Evolutionary conservation across 2,329 filamentous ascomycete species (phyloP).

Genomic region (Colletotrichum sidae): DNA sequence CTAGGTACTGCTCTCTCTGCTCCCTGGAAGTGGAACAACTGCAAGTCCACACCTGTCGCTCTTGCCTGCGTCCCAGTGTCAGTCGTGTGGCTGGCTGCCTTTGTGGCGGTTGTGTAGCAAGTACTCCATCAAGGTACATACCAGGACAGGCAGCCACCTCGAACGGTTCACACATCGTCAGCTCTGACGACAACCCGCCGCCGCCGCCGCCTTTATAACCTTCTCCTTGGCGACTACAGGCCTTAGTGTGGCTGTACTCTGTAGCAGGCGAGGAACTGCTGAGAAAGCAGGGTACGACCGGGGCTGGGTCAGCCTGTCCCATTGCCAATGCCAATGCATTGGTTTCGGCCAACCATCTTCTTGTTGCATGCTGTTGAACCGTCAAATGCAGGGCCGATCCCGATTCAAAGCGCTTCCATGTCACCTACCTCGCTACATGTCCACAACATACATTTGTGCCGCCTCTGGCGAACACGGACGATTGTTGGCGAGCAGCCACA

Average conservation of each 20-base stretch:
- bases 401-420: slow-evolving; percentile 32
- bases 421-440: slow-evolving; percentile 4
- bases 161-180: slow-evolving; percentile 18
- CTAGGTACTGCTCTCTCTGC: slow-evolving; percentile 4
- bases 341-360: slow-evolving; percentile 13
- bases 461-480: not conserved
- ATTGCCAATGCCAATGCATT: slow-evolving; percentile 25
- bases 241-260: slow-evolving; percentile 20
- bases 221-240: slow-evolving; percentile 9
- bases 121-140: not conserved
- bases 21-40: too few species aligned
- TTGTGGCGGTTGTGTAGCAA: not conserved
- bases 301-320: slow-evolving; percentile 13
- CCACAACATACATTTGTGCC: not conserved
- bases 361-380: slow-evolving; percentile 31
- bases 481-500: slow-evolving; percentile 9
- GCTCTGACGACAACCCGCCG: slow-evolving; percentile 32
- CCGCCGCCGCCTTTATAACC: not conserved
- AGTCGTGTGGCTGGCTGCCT: too few species aligned
- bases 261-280: slow-evolving; percentile 15
- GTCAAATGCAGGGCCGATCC: slow-evolving; percentile 31
- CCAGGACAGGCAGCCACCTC: not conserved
- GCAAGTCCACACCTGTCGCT: not conserved
- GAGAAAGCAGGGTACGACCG: slow-evolving; percentile 21
- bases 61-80: not conserved